These are phyloP conservation scores for Coemansia sp. DNA, from an alignment of 192 early-diverging fungal species.

Conservation along the genomic window DNA sequence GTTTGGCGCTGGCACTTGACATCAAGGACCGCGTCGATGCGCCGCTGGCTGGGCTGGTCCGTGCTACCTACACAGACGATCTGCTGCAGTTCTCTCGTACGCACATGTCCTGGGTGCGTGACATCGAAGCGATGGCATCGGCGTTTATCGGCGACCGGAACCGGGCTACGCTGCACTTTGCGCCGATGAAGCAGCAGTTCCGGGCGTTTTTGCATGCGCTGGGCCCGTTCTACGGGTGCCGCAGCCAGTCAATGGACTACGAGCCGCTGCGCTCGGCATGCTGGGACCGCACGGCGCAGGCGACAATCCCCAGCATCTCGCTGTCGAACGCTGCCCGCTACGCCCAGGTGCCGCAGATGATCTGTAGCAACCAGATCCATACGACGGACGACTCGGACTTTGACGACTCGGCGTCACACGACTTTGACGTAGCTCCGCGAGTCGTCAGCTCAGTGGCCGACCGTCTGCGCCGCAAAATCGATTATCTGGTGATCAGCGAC, in stretches of 20 bases:
- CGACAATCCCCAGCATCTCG: constrained; percentile 42
- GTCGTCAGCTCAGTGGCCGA: constrained; percentile 17
- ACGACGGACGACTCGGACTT: constrained; percentile 22
- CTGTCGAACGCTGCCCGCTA: constrained; percentile 37
- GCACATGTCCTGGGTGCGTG: constrained; percentile 65
- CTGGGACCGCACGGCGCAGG: constrained; percentile 34
- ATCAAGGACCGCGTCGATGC: constrained; percentile 54
- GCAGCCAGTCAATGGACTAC: constrained; percentile 75
- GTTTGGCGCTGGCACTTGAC: constrained; percentile 78
- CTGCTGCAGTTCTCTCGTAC: constrained; percentile 68
- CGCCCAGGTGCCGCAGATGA: constrained; percentile 25
- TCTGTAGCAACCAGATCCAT: constrained; percentile 38
- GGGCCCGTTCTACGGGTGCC: constrained; percentile 70
- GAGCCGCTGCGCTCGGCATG: constrained; percentile 72
- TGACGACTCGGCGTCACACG: constrained; percentile 34
- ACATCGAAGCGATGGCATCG: constrained; percentile 65
- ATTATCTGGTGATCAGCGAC: constrained; percentile 34
- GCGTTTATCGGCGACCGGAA: constrained; percentile 66
- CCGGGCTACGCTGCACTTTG: constrained; percentile 61
- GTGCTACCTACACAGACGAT: constrained; percentile 59
- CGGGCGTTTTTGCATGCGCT: constrained; percentile 75
- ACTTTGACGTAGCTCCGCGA: constrained; percentile 14
- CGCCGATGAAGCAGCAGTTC: constrained; percentile 63
- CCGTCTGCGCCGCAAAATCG: constrained; percentile 28
- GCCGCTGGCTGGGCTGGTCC: constrained; percentile 36